Conservation (phyloP, 1,284 basidiomycete species). For the Meripilus lineatus region DNA sequence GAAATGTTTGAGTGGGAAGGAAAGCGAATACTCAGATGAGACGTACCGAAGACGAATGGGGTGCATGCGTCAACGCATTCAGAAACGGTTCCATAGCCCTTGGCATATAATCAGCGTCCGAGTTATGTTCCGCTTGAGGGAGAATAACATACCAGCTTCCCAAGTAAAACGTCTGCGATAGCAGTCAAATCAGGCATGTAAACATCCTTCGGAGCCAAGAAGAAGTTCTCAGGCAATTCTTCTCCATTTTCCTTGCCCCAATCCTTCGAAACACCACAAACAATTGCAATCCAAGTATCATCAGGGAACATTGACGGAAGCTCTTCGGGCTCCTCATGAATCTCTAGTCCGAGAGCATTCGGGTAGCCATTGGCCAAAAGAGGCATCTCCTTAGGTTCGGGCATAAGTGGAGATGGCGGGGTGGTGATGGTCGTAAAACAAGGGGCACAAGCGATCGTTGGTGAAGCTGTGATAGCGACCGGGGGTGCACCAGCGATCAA, state of each 20-base stretch:
- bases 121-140: neutral
- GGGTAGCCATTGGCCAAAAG: neutral
- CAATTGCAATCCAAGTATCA: slow-evolving; percentile 69
- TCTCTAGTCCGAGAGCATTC: slow-evolving; percentile 13
- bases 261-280: slow-evolving; percentile 66
- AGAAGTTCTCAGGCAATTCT: slow-evolving; percentile 64
- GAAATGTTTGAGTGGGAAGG: neutral
- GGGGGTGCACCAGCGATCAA: slow-evolving; percentile 40
- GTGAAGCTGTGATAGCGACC: slow-evolving; percentile 26
- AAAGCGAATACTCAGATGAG: neutral
- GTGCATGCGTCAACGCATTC: slow-evolving; percentile 68
- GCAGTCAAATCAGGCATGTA: slow-evolving; percentile 81
- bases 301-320: slow-evolving; percentile 50
- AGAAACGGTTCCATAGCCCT: slow-evolving; percentile 72
- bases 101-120: neutral
- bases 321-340: slow-evolving; percentile 20
- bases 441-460: slow-evolving; percentile 10
- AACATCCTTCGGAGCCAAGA: slow-evolving; percentile 65
- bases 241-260: slow-evolving; percentile 42
- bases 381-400: slow-evolving; percentile 9
- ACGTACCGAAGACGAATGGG: slow-evolving; percentile 66
- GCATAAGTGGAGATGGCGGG: slow-evolving; percentile 25
- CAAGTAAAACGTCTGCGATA: slow-evolving; percentile 68
- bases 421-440: slow-evolving; percentile 11
- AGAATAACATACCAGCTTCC: slow-evolving; percentile 54